A percentile compares a stretch with the other conserved stretches of the same genome.
Evolutionary conservation across 1,139 yeast species (phyloP).

Genomic region (Komagataea norvegica): DNA sequence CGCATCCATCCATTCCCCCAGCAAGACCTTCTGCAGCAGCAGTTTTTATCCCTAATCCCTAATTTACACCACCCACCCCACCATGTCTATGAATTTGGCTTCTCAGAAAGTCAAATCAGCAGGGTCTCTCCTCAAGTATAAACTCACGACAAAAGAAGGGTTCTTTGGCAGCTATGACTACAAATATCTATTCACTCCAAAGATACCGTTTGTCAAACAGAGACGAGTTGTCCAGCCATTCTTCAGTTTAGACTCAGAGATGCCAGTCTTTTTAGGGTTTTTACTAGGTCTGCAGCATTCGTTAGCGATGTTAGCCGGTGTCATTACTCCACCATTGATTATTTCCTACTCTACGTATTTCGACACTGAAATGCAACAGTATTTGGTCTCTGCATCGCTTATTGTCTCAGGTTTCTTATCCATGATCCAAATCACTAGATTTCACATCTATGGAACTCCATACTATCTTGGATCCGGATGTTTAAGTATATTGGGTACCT

Average conservation of each 20-base stretch:
- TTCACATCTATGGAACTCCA: slow-evolving; percentile 66
- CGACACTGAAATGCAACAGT: slow-evolving; percentile 56
- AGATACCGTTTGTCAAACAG: slow-evolving; percentile 58
- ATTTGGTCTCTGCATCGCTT: slow-evolving; percentile 72
- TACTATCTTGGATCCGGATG: slow-evolving; percentile 84
- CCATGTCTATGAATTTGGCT: too few species aligned
- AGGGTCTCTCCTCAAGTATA: slow-evolving; percentile 18
- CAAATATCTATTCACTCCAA: slow-evolving; percentile 70
- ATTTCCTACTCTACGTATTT: slow-evolving; percentile 29
- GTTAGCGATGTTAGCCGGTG: slow-evolving; percentile 86
- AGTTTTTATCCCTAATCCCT: neutral
- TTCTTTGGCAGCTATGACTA: slow-evolving; percentile 82
- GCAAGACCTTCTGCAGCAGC: too few species aligned
- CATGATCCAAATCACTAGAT: slow-evolving; percentile 71
- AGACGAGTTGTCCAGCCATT: slow-evolving; percentile 63
- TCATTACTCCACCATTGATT: slow-evolving; percentile 67
- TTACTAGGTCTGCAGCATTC: slow-evolving; percentile 80
- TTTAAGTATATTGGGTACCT: slow-evolving; percentile 83
- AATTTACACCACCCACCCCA: too few species aligned
- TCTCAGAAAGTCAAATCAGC: neutral
- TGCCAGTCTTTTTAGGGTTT: slow-evolving; percentile 74
- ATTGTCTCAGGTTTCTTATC: slow-evolving; percentile 75
- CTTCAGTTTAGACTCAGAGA: slow-evolving; percentile 70
- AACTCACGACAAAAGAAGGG: slow-evolving; percentile 69
- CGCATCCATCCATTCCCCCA: neutral